These are phyloP conservation scores for Irpex sp. DNA, from an alignment of 1,284 basidiomycete genomes.

Conservation along the genomic window DNA sequence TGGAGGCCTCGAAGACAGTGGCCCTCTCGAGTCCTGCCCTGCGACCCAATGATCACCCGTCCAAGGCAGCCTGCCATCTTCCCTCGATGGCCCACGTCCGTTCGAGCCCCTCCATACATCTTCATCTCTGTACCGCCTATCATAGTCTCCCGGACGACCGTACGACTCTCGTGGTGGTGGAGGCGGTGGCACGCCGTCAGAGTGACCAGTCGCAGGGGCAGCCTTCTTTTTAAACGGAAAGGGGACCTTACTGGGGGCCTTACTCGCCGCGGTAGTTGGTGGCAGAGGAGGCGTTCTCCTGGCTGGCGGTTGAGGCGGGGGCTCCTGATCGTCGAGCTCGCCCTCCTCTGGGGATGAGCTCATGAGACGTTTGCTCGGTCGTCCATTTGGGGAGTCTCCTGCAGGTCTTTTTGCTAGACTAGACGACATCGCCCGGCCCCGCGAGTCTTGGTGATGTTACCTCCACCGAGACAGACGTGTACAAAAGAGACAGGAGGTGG, in stretches of 20 bases:
- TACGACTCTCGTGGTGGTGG: constrained; percentile 30
- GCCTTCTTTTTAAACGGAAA: constrained; percentile 72
- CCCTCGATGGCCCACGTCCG: constrained; percentile 6
- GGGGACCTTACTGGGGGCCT: constrained; percentile 47
- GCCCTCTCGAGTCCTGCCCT: constrained; percentile 17
- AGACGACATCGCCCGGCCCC: constrained; percentile 17
- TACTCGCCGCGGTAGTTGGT: constrained; percentile 14
- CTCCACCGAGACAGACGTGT: background rate
- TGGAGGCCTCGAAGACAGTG: constrained; percentile 6
- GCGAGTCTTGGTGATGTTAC: too few species aligned
- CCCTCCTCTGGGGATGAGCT: constrained; percentile 74
- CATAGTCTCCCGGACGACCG: constrained; percentile 42
- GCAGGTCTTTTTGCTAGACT: constrained; percentile 51
- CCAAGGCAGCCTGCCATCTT: constrained; percentile 8
- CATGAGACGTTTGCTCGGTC: constrained; percentile 52
- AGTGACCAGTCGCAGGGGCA: constrained; percentile 14
- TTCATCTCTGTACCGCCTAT: constrained; percentile 33
- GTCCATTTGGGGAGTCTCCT: constrained; percentile 43
- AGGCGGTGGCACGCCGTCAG: constrained; percentile 13
- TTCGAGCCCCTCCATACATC: constrained; percentile 22
- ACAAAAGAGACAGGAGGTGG: background rate
- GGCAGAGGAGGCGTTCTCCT: constrained; percentile 21
- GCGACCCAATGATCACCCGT: constrained; percentile 23
- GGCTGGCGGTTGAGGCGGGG: constrained; percentile 18
- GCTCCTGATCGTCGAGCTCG: constrained; percentile 55